Conservation (phyloP, 192 early-diverging fungal species). For the Coemansia sp. region DNA sequence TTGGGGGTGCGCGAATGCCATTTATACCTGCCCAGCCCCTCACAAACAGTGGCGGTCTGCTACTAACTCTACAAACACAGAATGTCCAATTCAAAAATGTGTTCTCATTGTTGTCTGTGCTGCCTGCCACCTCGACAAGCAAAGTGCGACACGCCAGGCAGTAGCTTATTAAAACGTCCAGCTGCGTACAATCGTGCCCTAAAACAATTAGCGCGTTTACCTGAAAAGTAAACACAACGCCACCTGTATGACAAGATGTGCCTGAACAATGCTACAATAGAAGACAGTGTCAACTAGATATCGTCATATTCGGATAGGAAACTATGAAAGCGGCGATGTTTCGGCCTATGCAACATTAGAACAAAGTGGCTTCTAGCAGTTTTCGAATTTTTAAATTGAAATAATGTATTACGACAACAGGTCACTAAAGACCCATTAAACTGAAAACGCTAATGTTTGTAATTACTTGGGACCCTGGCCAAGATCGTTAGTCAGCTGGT, state of each 20-base stretch:
- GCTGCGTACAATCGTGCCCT: conserved; percentile 7
- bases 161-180: not conserved
- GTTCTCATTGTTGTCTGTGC: not conserved
- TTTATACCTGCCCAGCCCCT: conserved; percentile 4
- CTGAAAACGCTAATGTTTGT: not conserved
- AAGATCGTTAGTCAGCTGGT: conserved; percentile 49
- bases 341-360: not conserved
- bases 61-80: not conserved
- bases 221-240: not conserved
- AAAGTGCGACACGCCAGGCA: not conserved
- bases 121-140: not conserved
- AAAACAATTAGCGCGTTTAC: not conserved
- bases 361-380: not conserved
- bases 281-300: not conserved
- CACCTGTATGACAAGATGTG: not conserved
- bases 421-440: not conserved
- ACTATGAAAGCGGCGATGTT: not conserved
- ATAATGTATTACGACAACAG: conserved; percentile 12
- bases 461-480: conserved; percentile 49
- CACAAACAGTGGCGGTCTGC: not conserved
- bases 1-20: not conserved
- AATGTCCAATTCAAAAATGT: not conserved
- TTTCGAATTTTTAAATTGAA: not conserved
- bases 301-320: not conserved
- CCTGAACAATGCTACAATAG: not conserved